phyloP scores from a whole-genome alignment of 2,329 filamentous ascomycete species.

The Penicillium sp. region DNA sequence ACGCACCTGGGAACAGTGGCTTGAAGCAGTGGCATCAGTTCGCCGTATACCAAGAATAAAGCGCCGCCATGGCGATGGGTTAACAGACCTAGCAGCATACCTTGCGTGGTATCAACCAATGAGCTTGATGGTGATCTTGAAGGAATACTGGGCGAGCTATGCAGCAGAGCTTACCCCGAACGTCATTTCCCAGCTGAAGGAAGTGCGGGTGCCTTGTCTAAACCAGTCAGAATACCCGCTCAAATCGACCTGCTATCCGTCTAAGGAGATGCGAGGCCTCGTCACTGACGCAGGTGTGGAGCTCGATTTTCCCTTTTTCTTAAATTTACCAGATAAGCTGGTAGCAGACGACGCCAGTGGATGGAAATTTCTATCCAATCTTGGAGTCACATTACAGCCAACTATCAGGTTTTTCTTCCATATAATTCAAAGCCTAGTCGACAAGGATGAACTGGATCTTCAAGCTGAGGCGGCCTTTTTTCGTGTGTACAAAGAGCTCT shows the following conservation, averaged over 20 bases:
- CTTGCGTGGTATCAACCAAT: neutral
- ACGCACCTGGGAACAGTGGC: slow-evolving; percentile 14
- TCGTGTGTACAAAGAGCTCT: slow-evolving; percentile 6
- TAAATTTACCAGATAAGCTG: neutral
- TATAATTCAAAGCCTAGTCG: neutral
- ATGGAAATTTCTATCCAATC: neutral
- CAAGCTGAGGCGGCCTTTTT: neutral
- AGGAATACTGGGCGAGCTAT: neutral
- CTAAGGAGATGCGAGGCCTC: neutral
- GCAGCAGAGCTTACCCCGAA: neutral
- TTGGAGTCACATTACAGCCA: slow-evolving; percentile 2
- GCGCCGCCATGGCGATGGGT: neutral
- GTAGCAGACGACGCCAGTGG: neutral
- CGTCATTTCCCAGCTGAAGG: neutral
- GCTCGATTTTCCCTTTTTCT: neutral
- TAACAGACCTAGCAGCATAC: neutral
- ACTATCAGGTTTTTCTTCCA: neutral
- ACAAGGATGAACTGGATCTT: neutral
- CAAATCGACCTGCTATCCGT: slow-evolving; percentile 1
- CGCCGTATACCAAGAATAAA: slow-evolving; percentile 13
- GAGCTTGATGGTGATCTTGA: slow-evolving; percentile 3
- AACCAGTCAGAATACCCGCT: neutral
- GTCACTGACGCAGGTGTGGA: neutral
- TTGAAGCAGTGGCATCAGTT: slow-evolving; percentile 5
- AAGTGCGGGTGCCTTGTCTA: neutral